Evolutionary conservation across 2,329 filamentous ascomycete genomes (phyloP), one percentile per base, ranked within the genome.

Genomic region (Daldinia eschscholtzii): DNA sequence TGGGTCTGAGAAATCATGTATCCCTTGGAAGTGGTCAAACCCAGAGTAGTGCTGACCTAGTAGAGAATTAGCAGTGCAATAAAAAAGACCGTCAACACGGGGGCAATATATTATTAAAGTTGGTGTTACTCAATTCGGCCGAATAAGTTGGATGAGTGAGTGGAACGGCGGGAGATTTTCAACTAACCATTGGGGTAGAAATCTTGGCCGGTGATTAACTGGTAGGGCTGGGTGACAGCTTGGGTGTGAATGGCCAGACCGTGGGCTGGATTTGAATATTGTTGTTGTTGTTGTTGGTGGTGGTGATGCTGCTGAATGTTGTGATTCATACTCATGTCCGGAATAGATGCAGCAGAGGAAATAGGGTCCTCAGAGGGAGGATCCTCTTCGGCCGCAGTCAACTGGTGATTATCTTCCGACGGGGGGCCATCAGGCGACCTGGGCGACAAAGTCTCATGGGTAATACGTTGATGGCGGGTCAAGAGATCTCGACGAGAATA

Each of bases 401-500:
- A 67, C 28, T 76, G 75, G 20, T 73, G 75, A 48, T 70, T 70
- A 55, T 76, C 75, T 58, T 78, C 78, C 33, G 79, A 75, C 57
- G 73, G 57, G 26, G 72, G 73, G 46, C 67, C 75, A 59, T 76
- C 76, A 58, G 76, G 74, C 52, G 76, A 77, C 64, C 75, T 75
- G 7, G 75, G 73, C 12, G 72, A 72, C 33, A 74, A 48, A 57
- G 74, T 68, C 63, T 77, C 76, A 70, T 83, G 81, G 6, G 78
- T 74, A 50, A 83, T 79, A 58, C 81, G 79, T 65, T 83, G 79
- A 68, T 84, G 82, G 23, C 82, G 79, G 55, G 81, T 83, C 70
- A 84, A 73, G 13, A 84, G 75, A 71, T 84, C 82, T 20, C 82
- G 79, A 20, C 82, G 78, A 9, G 82, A 80, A 70, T 84, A 84